phyloP scores from a whole-genome alignment of 345 rosid species.

The Xanthoceras sorbifolium region DNA sequence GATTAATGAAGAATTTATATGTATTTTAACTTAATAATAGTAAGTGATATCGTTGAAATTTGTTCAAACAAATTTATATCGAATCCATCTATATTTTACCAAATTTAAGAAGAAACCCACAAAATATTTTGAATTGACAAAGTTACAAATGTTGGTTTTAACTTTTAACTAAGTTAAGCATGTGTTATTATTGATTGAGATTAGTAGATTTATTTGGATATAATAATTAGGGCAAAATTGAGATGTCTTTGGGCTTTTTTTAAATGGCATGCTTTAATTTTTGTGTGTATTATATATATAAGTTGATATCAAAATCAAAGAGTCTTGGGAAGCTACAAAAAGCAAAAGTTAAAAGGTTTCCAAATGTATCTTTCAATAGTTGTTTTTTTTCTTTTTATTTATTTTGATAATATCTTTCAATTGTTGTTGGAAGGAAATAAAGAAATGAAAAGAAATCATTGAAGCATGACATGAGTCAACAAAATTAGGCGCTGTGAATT shows the following conservation, averaged over 20 bases:
- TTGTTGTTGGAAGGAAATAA: background rate
- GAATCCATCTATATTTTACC: no score
- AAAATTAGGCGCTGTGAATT: slow-evolving; percentile 16
- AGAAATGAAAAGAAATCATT: background rate
- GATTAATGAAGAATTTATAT: no score
- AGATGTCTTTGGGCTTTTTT: background rate
- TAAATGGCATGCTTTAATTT: background rate
- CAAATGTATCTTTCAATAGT: background rate
- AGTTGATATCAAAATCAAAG: background rate
- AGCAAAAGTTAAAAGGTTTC: background rate
- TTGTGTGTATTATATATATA: background rate
- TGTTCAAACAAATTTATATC: no score
- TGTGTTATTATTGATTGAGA: no score
- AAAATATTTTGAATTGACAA: no score
- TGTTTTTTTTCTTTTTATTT: no score
- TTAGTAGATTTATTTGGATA: no score
- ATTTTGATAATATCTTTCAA: background rate
- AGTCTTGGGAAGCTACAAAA: background rate
- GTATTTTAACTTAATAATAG: no score
- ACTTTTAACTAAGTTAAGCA: no score
- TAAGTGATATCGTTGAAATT: no score
- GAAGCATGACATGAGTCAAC: slow-evolving; percentile 11
- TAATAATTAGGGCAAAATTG: no score
- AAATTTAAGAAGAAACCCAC: background rate
- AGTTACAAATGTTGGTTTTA: background rate